Conservation (phyloP, 805 yeast genomes). For the Candida oleophila region DNA sequence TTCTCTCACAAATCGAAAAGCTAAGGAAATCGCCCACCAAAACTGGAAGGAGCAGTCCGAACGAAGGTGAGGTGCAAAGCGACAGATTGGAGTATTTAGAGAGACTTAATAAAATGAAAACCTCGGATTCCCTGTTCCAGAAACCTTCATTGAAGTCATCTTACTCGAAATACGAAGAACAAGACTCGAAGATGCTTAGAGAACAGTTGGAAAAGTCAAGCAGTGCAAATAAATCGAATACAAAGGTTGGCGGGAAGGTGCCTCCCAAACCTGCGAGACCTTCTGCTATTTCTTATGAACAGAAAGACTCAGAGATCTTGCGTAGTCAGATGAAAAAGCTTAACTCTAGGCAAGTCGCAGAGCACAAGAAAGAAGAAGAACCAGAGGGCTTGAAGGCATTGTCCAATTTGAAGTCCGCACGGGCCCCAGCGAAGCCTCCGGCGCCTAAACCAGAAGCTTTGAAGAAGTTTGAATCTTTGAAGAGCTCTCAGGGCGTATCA, state of each 20-base stretch:
- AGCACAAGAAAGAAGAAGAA: not conserved
- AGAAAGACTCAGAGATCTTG: constrained; percentile 17
- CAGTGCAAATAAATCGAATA: not conserved
- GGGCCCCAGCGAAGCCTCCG: constrained; percentile 13
- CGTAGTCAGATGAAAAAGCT: constrained; percentile 14
- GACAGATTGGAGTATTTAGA: constrained; percentile 1
- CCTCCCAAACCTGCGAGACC: constrained; percentile 21
- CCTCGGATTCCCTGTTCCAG: not conserved
- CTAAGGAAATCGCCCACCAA: constrained; percentile 13
- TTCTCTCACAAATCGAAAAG: constrained; percentile 10
- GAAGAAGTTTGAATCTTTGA: constrained; percentile 13
- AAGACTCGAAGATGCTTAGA: constrained; percentile 5
- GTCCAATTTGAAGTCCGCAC: constrained; percentile 15
- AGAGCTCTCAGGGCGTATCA: not conserved
- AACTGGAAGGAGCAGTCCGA: constrained; percentile 8
- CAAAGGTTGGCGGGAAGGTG: not conserved
- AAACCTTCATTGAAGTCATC: not conserved
- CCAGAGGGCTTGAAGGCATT: constrained; percentile 17
- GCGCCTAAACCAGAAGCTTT: constrained; percentile 26
- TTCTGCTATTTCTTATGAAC: constrained; percentile 9
- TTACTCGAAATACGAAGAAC: not conserved
- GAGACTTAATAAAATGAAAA: not conserved
- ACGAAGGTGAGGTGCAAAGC: not conserved
- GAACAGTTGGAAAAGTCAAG: constrained; percentile 5
- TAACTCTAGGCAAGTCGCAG: constrained; percentile 4